phyloP scores from a whole-genome alignment of 2,329 filamentous ascomycete species.

The Mollisia scopiformis region DNA sequence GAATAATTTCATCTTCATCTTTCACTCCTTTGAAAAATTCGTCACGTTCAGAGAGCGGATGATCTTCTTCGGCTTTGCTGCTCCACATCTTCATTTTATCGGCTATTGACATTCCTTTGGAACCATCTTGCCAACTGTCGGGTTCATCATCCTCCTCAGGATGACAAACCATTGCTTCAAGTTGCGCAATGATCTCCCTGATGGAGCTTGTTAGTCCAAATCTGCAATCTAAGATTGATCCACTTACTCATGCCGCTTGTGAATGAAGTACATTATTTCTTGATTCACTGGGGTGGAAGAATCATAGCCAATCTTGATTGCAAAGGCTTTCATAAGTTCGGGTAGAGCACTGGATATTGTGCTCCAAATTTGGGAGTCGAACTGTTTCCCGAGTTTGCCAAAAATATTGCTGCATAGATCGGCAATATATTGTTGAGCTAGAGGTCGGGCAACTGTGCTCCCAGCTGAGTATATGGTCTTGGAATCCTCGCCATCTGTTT shows the following conservation, averaged over 20 bases:
- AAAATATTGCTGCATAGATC: slow-evolving; percentile 12
- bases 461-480: neutral
- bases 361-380: slow-evolving; percentile 4
- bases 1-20: slow-evolving; percentile 9
- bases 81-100: slow-evolving; percentile 22
- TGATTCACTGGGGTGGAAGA: slow-evolving; percentile 2
- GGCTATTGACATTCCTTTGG: slow-evolving; percentile 10
- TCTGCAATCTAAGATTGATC: neutral
- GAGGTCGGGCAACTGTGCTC: neutral
- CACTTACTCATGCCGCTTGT: slow-evolving; percentile 12
- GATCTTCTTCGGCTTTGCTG: slow-evolving; percentile 6
- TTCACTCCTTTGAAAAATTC: slow-evolving; percentile 4
- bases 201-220: neutral
- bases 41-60: neutral
- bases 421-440: slow-evolving; percentile 7
- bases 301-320: slow-evolving; percentile 13
- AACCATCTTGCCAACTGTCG: neutral
- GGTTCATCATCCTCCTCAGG: neutral
- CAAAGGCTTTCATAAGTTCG: slow-evolving; percentile 17
- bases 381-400: neutral
- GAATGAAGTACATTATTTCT: slow-evolving; percentile 16
- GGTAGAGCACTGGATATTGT: slow-evolving; percentile 1
- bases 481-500: neutral
- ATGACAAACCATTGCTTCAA: neutral
- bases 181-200: neutral